Evolutionary conservation across 2,329 filamentous ascomycete genomes (phyloP).

Genomic region (Colletotrichum musae): DNA sequence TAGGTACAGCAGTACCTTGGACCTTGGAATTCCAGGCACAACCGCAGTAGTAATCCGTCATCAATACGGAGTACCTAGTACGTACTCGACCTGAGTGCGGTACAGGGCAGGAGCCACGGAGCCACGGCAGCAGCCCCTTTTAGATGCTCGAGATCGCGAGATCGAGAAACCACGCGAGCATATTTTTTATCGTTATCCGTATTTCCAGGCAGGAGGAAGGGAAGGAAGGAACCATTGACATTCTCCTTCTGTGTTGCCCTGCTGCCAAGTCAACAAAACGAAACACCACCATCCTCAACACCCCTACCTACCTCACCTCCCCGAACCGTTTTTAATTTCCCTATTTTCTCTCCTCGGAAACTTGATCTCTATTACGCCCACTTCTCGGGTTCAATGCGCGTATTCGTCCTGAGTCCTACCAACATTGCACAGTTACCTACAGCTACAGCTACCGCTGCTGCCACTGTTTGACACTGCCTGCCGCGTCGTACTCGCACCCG

Average conservation of each 20-base stretch:
- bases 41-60: neutral
- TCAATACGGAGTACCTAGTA: neutral
- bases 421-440: too few relatives aligned
- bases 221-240: neutral
- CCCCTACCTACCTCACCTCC: slow-evolving; percentile 7
- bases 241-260: neutral
- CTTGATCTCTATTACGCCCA: slow-evolving; percentile 22
- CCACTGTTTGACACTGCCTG: neutral
- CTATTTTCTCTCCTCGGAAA: slow-evolving; percentile 23
- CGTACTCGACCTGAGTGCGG: neutral
- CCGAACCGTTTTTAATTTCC: slow-evolving; percentile 32
- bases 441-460: too few relatives aligned
- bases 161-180: too few relatives aligned
- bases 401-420: slow-evolving; percentile 6
- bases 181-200: neutral
- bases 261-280: neutral
- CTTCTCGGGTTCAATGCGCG: slow-evolving; percentile 34
- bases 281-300: neutral
- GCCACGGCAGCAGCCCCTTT: too few relatives aligned
- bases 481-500: neutral
- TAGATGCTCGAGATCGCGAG: too few relatives aligned
- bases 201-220: neutral
- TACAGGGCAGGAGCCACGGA: neutral
- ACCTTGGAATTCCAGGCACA: too few relatives aligned
- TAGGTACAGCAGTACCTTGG: too few relatives aligned